These are phyloP conservation scores for Cunninghamia lanceolata DNA, from an alignment of 75 land plant genomes.

Conservation along the genomic window DNA sequence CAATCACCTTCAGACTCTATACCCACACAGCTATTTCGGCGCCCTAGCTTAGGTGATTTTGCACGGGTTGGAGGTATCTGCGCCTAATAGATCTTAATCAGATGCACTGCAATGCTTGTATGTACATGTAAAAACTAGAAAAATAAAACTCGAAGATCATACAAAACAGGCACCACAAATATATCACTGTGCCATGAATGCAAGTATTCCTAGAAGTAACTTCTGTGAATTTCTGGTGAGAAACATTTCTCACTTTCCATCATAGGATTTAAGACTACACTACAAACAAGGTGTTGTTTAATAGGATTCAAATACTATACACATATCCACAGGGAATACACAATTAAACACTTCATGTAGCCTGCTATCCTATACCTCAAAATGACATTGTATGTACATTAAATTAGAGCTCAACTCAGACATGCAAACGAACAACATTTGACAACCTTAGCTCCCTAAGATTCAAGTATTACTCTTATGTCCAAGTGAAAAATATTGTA, in stretches of 20 bases:
- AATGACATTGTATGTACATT: neutral
- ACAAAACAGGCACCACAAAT: neutral
- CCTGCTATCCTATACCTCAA: neutral
- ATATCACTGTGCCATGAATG: neutral
- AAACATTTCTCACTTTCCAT: neutral
- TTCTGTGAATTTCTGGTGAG: neutral
- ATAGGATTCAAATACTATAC: neutral
- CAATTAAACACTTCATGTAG: neutral
- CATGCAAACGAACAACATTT: neutral
- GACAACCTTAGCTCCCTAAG: neutral
- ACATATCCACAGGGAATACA: neutral
- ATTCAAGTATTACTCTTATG: neutral
- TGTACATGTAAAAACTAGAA: neutral
- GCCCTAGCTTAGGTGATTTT: constrained; percentile 75
- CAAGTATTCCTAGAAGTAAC: neutral
- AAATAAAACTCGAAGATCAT: neutral
- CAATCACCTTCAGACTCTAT: constrained; percentile 8
- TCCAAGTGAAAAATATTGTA: neutral
- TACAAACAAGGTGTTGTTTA: neutral
- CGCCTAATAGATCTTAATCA: neutral
- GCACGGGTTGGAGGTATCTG: constrained; percentile 84
- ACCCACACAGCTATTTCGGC: constrained; percentile 56
- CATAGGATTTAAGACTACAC: neutral
- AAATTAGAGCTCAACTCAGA: neutral
- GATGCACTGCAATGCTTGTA: neutral